Percentiles rank a stretch among this genome's conserved stretches.
Evolutionary conservation across 2,329 filamentous ascomycete genomes (phyloP).

Genomic region (Aureobasidium sp.): DNA sequence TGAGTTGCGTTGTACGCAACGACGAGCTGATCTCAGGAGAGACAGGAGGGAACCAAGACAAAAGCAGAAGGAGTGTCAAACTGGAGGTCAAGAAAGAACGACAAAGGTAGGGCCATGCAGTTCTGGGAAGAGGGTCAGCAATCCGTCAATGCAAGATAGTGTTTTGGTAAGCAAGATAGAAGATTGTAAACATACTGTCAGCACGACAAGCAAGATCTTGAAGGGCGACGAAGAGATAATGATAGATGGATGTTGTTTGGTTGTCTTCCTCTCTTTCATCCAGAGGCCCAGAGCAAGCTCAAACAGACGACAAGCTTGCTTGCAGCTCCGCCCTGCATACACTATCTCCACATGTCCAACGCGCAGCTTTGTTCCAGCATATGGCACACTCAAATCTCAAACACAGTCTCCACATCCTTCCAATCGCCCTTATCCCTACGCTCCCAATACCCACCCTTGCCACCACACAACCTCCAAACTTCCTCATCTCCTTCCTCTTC

Average conservation of each 20-base stretch:
- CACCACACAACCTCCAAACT: slow-evolving; percentile 58
- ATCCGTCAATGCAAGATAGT: too few relatives aligned
- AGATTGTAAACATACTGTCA: too few relatives aligned
- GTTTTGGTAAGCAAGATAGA: too few relatives aligned
- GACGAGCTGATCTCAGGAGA: too few relatives aligned
- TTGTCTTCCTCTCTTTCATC: background rate
- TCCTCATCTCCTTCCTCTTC: slow-evolving; percentile 32
- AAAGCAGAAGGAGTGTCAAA: too few relatives aligned
- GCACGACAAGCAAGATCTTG: background rate
- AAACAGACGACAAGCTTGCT: background rate
- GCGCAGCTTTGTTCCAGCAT: background rate
- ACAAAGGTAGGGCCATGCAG: too few relatives aligned
- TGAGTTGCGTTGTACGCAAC: too few relatives aligned
- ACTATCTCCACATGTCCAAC: background rate
- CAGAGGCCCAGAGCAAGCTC: background rate
- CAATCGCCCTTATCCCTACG: slow-evolving; percentile 63
- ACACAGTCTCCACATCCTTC: slow-evolving; percentile 50
- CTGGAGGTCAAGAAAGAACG: too few relatives aligned
- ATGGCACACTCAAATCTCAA: slow-evolving; percentile 27
- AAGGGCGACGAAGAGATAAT: background rate
- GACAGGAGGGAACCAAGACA: too few relatives aligned
- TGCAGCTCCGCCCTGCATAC: too few relatives aligned
- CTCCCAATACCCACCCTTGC: slow-evolving; percentile 92
- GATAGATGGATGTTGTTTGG: background rate
- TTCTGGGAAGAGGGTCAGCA: too few relatives aligned